These are phyloP conservation scores for Saturnispora galanensis DNA, from an alignment of 805 yeast genomes.

Conservation along the genomic window DNA sequence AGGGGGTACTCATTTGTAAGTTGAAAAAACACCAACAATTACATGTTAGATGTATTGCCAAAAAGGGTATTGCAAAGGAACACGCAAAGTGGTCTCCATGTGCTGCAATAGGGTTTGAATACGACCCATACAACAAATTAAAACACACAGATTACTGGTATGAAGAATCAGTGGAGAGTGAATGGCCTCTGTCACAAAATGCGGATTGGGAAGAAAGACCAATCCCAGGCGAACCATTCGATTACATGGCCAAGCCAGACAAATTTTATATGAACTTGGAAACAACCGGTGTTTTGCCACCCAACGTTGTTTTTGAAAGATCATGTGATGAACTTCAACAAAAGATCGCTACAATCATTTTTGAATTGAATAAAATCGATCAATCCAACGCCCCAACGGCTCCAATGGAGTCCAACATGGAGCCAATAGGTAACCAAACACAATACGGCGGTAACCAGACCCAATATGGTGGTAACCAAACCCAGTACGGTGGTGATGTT, in stretches of 20 bases:
- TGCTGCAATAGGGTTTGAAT: slow-evolving; percentile 91
- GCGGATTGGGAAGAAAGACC: slow-evolving; percentile 97
- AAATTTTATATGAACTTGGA: slow-evolving; percentile 85
- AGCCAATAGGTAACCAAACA: background rate
- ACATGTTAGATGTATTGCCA: slow-evolving; percentile 84
- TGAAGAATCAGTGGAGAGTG: slow-evolving; percentile 76
- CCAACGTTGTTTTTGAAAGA: slow-evolving; percentile 79
- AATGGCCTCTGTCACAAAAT: slow-evolving; percentile 89
- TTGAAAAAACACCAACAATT: slow-evolving; percentile 88
- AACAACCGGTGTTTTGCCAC: slow-evolving; percentile 81
- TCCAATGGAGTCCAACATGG: too few relatives aligned
- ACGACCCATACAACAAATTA: slow-evolving; percentile 98
- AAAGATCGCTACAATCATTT: slow-evolving; percentile 80
- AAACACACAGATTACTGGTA: slow-evolving; percentile 96
- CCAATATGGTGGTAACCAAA: slow-evolving; percentile 10
- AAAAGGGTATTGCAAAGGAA: slow-evolving; percentile 94
- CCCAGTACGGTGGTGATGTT: slow-evolving; percentile 16
- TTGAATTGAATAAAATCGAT: slow-evolving; percentile 46
- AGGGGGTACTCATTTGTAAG: slow-evolving; percentile 88
- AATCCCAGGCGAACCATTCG: slow-evolving; percentile 75
- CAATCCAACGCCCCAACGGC: slow-evolving; percentile 13
- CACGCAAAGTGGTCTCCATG: slow-evolving; percentile 99
- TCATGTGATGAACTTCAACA: slow-evolving; percentile 80
- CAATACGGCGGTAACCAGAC: slow-evolving; percentile 10
- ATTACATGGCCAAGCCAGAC: slow-evolving; percentile 71